Base-by-base conservation (phyloP, 2,329 filamentous ascomycete genomes). In the Bipolaris gigantea region DNA sequence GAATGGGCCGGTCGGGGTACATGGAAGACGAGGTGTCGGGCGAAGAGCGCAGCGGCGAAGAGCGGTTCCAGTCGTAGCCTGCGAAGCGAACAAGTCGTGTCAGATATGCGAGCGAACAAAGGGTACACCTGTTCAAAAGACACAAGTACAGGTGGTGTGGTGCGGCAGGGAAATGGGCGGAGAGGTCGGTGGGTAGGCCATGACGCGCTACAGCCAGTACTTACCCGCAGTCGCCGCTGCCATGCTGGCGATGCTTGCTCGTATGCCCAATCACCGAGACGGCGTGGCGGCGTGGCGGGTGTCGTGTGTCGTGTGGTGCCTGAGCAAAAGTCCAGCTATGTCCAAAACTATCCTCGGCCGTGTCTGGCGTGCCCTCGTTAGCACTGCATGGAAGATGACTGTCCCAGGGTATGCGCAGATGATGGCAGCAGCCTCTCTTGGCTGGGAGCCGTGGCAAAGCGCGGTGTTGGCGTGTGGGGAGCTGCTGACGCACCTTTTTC, bases 1-100 rank as follows among this genome's bases (percentile, higher is more conserved):
- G 88, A 73, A 99, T 99, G 57, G 93, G 89, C 75, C 94, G 88
- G 72, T 96, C 90, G 62, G 91, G 91, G 73, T 90, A 96, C 68
- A 90, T 81, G 55, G 89, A 85, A 56, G 91, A 94, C 60, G 86
- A 82, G 55, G 89, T 88, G 80, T 96, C 91, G 62, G 86, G 80
- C 36, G 71, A 72, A 56, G 71, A 73, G 64, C 71, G 67, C 61
- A 75, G 64, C 64, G 73, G 67, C 65, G 72, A 74, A 50, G 71
- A 74, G 63, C 65, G 71, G 60, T 68, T 69, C 72, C 73, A 75
- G 65, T 75, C 73, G 67, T 75, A 76, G 64, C 71, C 73, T 76
- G 66, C 62, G 54, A 57, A 64, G 48, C 61, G 55, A 56, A 73
- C 54, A 59, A 73, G 64, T 58, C 62, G 63, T 58, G 71, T 73